These are phyloP conservation scores for Candida pseudoglaebosa DNA, from an alignment of 805 yeast species.

Conservation along the genomic window DNA sequence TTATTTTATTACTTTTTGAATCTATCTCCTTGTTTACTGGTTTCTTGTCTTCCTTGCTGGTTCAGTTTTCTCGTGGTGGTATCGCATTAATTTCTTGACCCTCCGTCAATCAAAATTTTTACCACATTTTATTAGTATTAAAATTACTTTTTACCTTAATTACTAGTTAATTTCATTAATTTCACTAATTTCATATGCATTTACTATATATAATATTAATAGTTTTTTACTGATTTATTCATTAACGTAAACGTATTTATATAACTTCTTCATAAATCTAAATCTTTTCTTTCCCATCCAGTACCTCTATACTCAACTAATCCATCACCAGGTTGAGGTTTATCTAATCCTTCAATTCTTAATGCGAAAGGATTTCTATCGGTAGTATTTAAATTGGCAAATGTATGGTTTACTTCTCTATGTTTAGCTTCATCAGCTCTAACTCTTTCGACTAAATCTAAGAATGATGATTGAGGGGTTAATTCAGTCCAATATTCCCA, in stretches of 20 bases:
- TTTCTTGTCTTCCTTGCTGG: too few relatives aligned
- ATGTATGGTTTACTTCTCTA: conserved; percentile 74
- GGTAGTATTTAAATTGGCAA: conserved; percentile 53
- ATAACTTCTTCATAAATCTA: conserved; percentile 13
- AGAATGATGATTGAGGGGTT: conserved; percentile 47
- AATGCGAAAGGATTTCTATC: conserved; percentile 70
- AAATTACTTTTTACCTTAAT: too few relatives aligned
- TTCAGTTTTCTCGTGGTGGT: too few relatives aligned
- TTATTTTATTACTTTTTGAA: too few relatives aligned
- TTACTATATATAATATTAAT: not conserved
- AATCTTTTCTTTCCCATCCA: conserved; percentile 42
- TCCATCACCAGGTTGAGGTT: conserved; percentile 37
- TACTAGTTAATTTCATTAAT: too few relatives aligned
- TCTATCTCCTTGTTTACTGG: too few relatives aligned
- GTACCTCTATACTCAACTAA: conserved; percentile 26
- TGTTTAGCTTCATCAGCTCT: conserved; percentile 80
- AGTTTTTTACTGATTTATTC: not conserved
- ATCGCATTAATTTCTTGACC: too few relatives aligned
- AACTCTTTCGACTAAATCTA: conserved; percentile 55
- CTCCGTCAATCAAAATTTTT: too few relatives aligned
- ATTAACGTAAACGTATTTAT: too few relatives aligned
- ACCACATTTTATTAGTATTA: too few relatives aligned
- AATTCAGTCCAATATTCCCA: conserved; percentile 59
- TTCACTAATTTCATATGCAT: not conserved
- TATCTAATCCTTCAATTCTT: conserved; percentile 30